These are phyloP conservation scores for Primulina tabacum DNA, from an alignment of 257 asterid genomes.

Conservation along the genomic window DNA sequence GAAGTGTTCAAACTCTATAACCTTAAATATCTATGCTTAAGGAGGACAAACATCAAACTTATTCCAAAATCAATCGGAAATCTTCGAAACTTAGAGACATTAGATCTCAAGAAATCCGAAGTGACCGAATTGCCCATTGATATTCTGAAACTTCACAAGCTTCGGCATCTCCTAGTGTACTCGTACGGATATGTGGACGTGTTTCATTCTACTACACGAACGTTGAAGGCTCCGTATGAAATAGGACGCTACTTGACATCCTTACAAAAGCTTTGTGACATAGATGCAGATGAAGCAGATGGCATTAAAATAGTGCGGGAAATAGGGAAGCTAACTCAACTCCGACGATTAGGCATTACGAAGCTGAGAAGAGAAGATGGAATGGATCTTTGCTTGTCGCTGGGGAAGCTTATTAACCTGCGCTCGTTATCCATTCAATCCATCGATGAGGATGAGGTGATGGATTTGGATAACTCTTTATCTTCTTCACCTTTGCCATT, in stretches of 20 bases:
- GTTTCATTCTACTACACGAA: not conserved
- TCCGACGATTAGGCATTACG: conserved; percentile 22
- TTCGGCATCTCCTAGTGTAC: conserved; percentile 14
- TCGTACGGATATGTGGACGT: too few relatives aligned
- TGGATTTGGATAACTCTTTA: conserved; percentile 17
- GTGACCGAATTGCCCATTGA: conserved; percentile 22
- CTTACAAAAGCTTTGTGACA: not conserved
- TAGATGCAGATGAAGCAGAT: conserved; percentile 1
- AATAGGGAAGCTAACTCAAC: conserved; percentile 28
- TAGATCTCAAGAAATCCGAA: not conserved
- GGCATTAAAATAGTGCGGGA: conserved; percentile 15
- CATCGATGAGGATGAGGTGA: not conserved
- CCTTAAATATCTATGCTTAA: conserved; percentile 22
- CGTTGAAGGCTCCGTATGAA: not conserved
- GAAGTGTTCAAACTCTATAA: conserved; percentile 26
- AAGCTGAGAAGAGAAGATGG: conserved; percentile 35
- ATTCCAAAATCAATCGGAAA: conserved; percentile 22
- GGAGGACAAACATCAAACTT: conserved; percentile 2
- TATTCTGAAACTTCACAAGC: conserved; percentile 21
- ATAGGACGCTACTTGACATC: conserved; percentile 13
- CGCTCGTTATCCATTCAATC: not conserved
- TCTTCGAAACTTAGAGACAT: conserved; percentile 21
- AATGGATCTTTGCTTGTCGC: conserved; percentile 30
- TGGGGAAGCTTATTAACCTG: conserved; percentile 19
- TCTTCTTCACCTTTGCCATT: not conserved